phyloP scores from a whole-genome alignment of 495 filamentous ascomycete species.

The Jackrogersella minutella region DNA sequence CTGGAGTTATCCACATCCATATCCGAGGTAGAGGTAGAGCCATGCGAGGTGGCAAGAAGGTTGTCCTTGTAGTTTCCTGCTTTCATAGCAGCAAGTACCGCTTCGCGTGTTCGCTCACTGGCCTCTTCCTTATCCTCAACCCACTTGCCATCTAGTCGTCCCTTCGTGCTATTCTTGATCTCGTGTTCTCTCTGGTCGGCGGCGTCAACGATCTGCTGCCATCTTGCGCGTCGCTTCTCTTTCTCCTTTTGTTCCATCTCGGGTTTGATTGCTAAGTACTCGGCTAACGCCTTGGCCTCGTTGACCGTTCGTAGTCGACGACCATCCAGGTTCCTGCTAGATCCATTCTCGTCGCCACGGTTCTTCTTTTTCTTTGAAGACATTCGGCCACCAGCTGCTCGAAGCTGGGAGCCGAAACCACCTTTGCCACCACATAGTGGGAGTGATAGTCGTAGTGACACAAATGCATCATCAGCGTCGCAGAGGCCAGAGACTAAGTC shows the following conservation, averaged over 20 bases:
- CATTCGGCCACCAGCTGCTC: conserved; percentile 97
- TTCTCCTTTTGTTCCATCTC: conserved; percentile 95
- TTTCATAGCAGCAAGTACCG: conserved; percentile 79
- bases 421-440: conserved; percentile 90
- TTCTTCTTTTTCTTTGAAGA: conserved; percentile 88
- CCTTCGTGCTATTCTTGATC: conserved; percentile 71
- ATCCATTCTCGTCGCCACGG: conserved; percentile 83
- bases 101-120: conserved; percentile 82
- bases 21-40: conserved; percentile 55
- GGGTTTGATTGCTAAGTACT: conserved; percentile 94
- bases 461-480: conserved; percentile 64
- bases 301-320: conserved; percentile 88
- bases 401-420: conserved; percentile 95
- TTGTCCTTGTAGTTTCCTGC: conserved; percentile 66
- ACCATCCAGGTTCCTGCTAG: conserved; percentile 91
- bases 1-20: conserved; percentile 47
- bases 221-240: conserved; percentile 78
- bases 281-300: conserved; percentile 92
- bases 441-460: conserved; percentile 80
- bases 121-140: conserved; percentile 90
- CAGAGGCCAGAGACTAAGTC: conserved; percentile 63
- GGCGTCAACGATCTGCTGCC: conserved; percentile 83
- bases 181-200: conserved; percentile 84
- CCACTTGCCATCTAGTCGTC: conserved; percentile 87
- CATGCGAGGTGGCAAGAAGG: conserved; percentile 53